Percentiles rank a stretch among this genome's conserved stretches.
phyloP scores from a whole-genome alignment of 2,329 filamentous ascomycete genomes.

The Xylaria sp. region DNA sequence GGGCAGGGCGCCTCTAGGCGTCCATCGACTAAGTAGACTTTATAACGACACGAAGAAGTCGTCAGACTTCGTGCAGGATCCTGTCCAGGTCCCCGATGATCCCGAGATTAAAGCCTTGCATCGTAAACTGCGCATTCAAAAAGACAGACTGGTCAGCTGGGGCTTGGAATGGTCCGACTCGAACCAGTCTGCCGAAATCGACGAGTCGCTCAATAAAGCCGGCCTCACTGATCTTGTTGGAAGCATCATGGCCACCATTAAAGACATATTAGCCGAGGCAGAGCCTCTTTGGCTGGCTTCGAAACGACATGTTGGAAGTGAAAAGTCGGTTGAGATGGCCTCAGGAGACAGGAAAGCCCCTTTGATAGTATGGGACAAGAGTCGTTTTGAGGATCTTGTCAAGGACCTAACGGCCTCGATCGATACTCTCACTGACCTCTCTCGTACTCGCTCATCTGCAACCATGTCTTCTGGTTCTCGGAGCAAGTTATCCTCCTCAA shows the following conservation, averaged over 20 bases:
- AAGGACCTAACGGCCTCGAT: conserved; percentile 71
- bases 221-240: conserved; percentile 72
- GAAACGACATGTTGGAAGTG: conserved; percentile 40
- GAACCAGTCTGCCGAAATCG: conserved; percentile 63
- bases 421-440: conserved; percentile 73
- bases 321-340: conserved; percentile 35
- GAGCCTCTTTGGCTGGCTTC: conserved; percentile 65
- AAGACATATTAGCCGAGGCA: conserved; percentile 71
- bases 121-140: conserved; percentile 73
- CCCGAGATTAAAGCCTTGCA: conserved; percentile 68
- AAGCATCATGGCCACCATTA: conserved; percentile 74
- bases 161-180: conserved; percentile 76
- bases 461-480: conserved; percentile 32
- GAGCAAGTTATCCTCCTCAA: conserved; percentile 35
- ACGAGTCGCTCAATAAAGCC: conserved; percentile 64
- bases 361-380: conserved; percentile 61
- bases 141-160: conserved; percentile 73
- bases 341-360: conserved; percentile 48
- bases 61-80: conserved; percentile 65
- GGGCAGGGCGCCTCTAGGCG: conserved; percentile 50
- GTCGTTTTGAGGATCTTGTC: conserved; percentile 69
- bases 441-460: conserved; percentile 54
- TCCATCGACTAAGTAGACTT: conserved; percentile 62
- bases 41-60: conserved; percentile 79
- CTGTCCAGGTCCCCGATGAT: conserved; percentile 56